Base-by-base conservation (phyloP, 2,329 filamentous ascomycete genomes). In the Cercospora beticola region DNA sequence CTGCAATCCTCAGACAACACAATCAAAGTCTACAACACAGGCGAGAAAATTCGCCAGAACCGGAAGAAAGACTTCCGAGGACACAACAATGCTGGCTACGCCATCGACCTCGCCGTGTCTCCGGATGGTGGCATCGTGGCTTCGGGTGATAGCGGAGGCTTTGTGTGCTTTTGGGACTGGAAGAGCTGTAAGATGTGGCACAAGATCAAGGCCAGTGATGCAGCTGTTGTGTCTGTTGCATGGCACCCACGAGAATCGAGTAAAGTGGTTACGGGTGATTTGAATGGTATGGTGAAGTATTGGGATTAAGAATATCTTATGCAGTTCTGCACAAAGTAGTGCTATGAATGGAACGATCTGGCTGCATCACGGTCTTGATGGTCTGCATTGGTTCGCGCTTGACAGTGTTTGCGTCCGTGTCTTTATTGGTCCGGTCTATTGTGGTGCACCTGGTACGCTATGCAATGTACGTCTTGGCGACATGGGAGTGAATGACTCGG, bases 171-270 rank as follows among this genome's bases (percentile, higher is more conserved):
- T 82, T 99, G 94, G 93, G 95, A 98, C 81, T 99, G 94, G 92
- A 99, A 99, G 87, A 97, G 93, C 46, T 97, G 94, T 80, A 98
- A 97, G 83, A 94, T 99, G 93, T 97, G 93, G 82, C 93, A 97
- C 82, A 98, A 98, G 86, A 88, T 99, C 72, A 88, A 91, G 81
- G 94, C 93, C 26, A 89, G 92, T 68, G 93, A 93, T 65, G 88
- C 90, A 64, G 89, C 94, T 5, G 86, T 97, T 65, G 92, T 93
- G n/a, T 92, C 90, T 73, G 88, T 95, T 67, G 91, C 92, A 79
- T 99, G 95, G 94, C 94, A 98, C 81, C 93, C 94, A n/a, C 92
- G 97, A 82, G 95, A 99, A 85, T 95, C 91, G 18, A 95, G 91
- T 78, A 97, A 97, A 85, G 89, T 98, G 40, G 92, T 90, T 1